These are phyloP conservation scores for Apostasia ramifera DNA, from an alignment of 106 monocot genomes.

Conservation along the genomic window DNA sequence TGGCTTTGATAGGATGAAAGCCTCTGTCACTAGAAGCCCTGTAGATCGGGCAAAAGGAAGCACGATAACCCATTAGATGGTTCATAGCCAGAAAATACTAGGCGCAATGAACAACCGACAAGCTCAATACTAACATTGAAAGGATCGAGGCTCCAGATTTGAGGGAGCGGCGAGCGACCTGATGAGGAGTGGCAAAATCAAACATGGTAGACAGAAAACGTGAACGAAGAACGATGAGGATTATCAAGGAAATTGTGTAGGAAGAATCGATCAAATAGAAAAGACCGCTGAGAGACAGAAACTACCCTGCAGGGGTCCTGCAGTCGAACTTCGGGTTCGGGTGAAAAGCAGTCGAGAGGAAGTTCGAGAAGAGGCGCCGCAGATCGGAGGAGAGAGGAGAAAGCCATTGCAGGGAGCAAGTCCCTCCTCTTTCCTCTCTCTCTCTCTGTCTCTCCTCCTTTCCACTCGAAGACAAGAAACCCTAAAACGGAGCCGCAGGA, in stretches of 20 bases:
- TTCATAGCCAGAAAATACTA: no score
- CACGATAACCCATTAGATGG: neutral
- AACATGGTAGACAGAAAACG: no score
- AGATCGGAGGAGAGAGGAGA: conserved; percentile 15
- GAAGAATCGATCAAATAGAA: no score
- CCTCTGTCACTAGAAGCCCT: conserved; percentile 25
- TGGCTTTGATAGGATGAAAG: conserved; percentile 50
- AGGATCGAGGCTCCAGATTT: neutral
- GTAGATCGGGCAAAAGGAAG: neutral
- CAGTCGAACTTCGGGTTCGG: neutral
- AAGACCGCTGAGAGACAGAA: neutral
- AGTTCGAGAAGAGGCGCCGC: conserved; percentile 6
- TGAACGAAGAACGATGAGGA: no score
- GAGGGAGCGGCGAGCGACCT: neutral
- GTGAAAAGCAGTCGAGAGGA: conserved; percentile 1
- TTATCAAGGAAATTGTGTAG: no score
- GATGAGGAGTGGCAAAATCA: neutral
- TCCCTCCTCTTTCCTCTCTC: neutral
- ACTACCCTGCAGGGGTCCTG: conserved; percentile 15
- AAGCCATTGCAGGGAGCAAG: conserved; percentile 5
- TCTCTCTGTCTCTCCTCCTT: neutral
- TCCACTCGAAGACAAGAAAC: neutral
- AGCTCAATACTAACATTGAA: neutral
- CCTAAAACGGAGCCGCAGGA: neutral
- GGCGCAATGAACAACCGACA: no score